Percentiles rank a stretch among this genome's conserved stretches.
phyloP scores from a whole-genome alignment of 768 basidiomycete genomes.

The Dentipellis sp. region DNA sequence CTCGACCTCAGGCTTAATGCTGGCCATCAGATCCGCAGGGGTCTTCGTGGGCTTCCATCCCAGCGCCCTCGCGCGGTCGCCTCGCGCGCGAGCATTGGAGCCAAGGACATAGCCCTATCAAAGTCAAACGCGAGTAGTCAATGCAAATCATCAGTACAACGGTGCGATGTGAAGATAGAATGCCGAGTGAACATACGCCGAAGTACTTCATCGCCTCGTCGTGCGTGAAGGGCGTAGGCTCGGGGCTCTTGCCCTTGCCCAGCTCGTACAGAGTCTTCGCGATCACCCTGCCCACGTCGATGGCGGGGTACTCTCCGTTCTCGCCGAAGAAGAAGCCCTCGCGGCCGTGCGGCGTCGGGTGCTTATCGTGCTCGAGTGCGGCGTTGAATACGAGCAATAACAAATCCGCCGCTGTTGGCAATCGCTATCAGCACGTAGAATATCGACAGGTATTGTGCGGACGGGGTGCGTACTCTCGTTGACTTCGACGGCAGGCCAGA shows the following conservation, averaged over 20 bases:
- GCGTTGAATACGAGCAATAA: conserved; percentile 34
- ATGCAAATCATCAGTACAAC: background rate
- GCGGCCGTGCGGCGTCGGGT: conserved; percentile 19
- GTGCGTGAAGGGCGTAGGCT: conserved; percentile 35
- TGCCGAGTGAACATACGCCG: conserved; percentile 2
- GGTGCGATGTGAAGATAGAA: background rate
- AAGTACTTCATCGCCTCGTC: conserved; percentile 34
- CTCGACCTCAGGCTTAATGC: conserved; percentile 37
- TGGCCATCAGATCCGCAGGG: conserved; percentile 39
- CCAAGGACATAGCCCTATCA: conserved; percentile 12
- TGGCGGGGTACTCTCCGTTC: conserved; percentile 24
- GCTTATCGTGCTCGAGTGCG: conserved; percentile 13
- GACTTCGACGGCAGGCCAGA: conserved; percentile 55
- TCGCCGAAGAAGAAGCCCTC: conserved; percentile 28
- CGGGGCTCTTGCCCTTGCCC: conserved; percentile 22
- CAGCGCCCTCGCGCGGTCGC: conserved; percentile 31
- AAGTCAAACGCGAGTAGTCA: no score
- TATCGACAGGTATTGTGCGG: no score
- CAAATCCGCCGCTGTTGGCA: conserved; percentile 30
- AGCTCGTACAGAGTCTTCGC: conserved; percentile 26
- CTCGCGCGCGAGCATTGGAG: conserved; percentile 33
- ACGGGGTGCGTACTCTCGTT: conserved; percentile 37
- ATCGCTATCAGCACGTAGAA: no score
- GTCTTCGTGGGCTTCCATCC: conserved; percentile 46
- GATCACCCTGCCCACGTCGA: conserved; percentile 27